Percentiles rank a stretch among this genome's conserved stretches.
phyloP scores from a whole-genome alignment of 345 rosid genomes.

The Balakata baccata region DNA sequence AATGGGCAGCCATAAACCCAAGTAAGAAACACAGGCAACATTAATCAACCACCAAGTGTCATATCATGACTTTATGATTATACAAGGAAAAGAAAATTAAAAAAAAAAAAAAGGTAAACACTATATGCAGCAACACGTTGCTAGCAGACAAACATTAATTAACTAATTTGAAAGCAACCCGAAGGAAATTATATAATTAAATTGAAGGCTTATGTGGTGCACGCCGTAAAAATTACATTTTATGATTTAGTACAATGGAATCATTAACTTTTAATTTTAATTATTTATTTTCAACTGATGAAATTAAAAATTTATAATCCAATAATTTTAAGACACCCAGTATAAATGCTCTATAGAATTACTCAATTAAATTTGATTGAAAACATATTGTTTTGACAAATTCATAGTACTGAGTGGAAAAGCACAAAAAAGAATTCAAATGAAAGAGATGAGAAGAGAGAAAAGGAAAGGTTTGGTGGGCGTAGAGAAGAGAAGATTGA shows the following conservation, averaged over 20 bases:
- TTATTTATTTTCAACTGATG: too few relatives aligned
- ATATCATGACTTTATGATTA: too few relatives aligned
- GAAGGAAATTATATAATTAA: not conserved
- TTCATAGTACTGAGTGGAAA: too few relatives aligned
- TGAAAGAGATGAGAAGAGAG: not conserved
- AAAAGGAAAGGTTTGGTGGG: not conserved
- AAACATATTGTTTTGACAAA: too few relatives aligned
- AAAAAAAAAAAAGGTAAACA: not conserved
- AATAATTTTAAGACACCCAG: too few relatives aligned
- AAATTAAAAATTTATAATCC: too few relatives aligned
- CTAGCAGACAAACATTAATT: slow-evolving; percentile 3
- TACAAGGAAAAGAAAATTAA: not conserved
- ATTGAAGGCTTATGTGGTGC: too few relatives aligned
- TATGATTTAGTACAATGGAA: too few relatives aligned
- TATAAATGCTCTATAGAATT: too few relatives aligned
- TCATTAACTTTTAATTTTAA: too few relatives aligned
- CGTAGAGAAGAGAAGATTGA: not conserved
- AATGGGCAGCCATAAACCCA: not conserved
- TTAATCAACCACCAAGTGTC: not conserved
- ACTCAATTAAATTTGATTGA: too few relatives aligned
- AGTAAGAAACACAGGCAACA: not conserved
- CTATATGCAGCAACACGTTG: slow-evolving; percentile 12
- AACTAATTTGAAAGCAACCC: slow-evolving; percentile 26
- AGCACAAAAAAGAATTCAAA: not conserved
- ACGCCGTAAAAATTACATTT: too few relatives aligned